A percentile compares a stretch with the other conserved stretches of the same genome.
phyloP scores from a whole-genome alignment of 2,329 filamentous ascomycete genomes.

The Xylariales sp. region DNA sequence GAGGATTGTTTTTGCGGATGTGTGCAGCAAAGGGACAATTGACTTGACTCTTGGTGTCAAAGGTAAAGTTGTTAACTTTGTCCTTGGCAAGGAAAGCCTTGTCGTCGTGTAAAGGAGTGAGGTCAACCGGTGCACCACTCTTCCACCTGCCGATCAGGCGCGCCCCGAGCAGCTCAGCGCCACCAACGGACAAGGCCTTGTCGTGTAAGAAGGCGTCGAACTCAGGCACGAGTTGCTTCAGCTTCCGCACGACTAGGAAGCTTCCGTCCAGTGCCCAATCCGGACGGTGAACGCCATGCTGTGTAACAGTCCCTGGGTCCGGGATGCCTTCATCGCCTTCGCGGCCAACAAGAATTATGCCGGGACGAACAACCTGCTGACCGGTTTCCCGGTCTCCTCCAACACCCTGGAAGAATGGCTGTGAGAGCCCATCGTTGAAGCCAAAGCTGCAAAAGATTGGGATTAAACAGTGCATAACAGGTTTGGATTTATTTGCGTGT shows the following conservation, averaged over 20 bases:
- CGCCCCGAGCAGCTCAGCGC: conserved; percentile 35
- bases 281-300: conserved; percentile 16
- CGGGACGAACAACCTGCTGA: conserved; percentile 25
- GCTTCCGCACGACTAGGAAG: conserved; percentile 38
- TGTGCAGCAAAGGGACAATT: conserved; percentile 42
- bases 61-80: conserved; percentile 33
- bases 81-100: conserved; percentile 18
- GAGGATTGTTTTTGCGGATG: conserved; percentile 41
- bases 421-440: conserved; percentile 36
- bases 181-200: conserved; percentile 20
- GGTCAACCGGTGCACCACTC: conserved; percentile 24
- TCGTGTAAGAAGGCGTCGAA: conserved; percentile 35
- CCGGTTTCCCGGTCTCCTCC: conserved; percentile 14
- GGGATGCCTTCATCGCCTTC: conserved; percentile 25
- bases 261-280: conserved; percentile 39
- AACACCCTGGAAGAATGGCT: conserved; percentile 32
- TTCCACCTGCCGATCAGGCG: conserved; percentile 41
- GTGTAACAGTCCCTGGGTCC: neutral
- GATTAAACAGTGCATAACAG: conserved; percentile 13
- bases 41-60: conserved; percentile 24
- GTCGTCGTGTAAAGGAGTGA: conserved; percentile 26
- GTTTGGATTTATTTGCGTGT: neutral
- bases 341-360: conserved; percentile 31
- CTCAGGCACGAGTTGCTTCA: conserved; percentile 39
- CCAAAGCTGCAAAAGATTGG: conserved; percentile 28